These are phyloP conservation scores for Funneliformis caledonium DNA, from an alignment of 371 early-diverging fungal species.

Conservation along the genomic window DNA sequence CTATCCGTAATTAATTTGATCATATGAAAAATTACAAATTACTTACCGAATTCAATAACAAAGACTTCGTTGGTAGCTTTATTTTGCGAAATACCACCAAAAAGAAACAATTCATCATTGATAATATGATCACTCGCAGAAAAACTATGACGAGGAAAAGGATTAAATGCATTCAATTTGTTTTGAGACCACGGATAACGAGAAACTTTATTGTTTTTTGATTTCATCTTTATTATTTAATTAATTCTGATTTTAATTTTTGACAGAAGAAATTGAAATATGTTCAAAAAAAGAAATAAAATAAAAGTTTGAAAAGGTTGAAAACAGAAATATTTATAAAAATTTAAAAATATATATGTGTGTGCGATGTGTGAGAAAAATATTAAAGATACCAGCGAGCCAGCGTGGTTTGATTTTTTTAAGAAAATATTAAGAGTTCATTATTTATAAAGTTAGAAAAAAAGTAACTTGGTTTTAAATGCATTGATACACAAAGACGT, in stretches of 20 bases:
- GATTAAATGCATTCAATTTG: slow-evolving; percentile 23
- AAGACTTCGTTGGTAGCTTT: slow-evolving; percentile 32
- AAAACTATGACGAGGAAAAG: slow-evolving; percentile 32
- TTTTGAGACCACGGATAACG: slow-evolving; percentile 37
- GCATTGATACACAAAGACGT: neutral
- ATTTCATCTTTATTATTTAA: neutral
- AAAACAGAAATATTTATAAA: neutral
- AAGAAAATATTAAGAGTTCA: neutral
- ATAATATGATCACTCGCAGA: slow-evolving; percentile 22
- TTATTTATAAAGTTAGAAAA: neutral
- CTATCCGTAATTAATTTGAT: neutral
- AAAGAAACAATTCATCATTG: slow-evolving; percentile 25
- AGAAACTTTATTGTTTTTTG: neutral
- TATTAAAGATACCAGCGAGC: slow-evolving; percentile 10
- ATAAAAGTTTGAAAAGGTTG: neutral
- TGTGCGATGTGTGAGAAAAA: neutral
- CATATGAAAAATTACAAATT: neutral
- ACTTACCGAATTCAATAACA: slow-evolving; percentile 29
- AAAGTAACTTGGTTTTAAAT: no score
- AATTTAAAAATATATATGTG: neutral
- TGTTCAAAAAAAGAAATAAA: neutral
- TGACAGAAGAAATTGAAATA: neutral
- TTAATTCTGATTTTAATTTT: neutral
- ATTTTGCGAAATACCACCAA: slow-evolving; percentile 29
- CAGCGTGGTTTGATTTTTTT: slow-evolving; percentile 28